Evolutionary conservation across 164 flowering plant species (phyloP), one percentile per base, ranked within the genome.

Genomic region (Litsea cubeba): DNA sequence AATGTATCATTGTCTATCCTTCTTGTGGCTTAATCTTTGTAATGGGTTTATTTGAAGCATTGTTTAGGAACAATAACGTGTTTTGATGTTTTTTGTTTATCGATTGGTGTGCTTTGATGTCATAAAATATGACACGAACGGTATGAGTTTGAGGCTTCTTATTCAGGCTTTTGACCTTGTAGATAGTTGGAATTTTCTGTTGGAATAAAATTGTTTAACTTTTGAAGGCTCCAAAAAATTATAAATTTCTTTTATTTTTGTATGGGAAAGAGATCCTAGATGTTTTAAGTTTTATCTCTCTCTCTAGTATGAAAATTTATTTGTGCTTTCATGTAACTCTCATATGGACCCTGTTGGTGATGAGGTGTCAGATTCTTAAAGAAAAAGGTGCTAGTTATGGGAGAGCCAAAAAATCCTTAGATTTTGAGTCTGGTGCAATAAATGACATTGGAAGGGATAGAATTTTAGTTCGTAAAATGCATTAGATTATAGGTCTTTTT

Each of bases 101-200:
- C 11, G 11, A 40, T 40, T 40, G 46, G 46, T 40, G 10, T 72
- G 54, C 50, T 60, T 75, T 54, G 26, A 25, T 54, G 71, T 70
- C 74, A 12, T 69, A 73, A 71, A 63, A 71, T 71, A 62, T 68
- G 75, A 65, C 71, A 74, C 49, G 75, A 75, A 74, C 30, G 22
- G 50, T 50, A 62, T 78, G 77, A 26, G 69, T 71, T 60, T 64
- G 63, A 68, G 74, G 46, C 28, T 40, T 68, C 7, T 71, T 75
- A 22, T 20, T 74, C 57, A 8, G 54, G 71, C 71, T 69, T 69
- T 22, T 20, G n/a, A 62, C 50, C 74, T 72, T 79, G 78, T 79
- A 75, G 81, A 79, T 79, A 75, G 62, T 20, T 30, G 50, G 73
- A 62, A 30, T 28, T 78, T 69, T 57, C 30, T 67, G 65, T 25